phyloP scores from a whole-genome alignment of 352 stramenopile species.

The Plasmopara muralis region DNA sequence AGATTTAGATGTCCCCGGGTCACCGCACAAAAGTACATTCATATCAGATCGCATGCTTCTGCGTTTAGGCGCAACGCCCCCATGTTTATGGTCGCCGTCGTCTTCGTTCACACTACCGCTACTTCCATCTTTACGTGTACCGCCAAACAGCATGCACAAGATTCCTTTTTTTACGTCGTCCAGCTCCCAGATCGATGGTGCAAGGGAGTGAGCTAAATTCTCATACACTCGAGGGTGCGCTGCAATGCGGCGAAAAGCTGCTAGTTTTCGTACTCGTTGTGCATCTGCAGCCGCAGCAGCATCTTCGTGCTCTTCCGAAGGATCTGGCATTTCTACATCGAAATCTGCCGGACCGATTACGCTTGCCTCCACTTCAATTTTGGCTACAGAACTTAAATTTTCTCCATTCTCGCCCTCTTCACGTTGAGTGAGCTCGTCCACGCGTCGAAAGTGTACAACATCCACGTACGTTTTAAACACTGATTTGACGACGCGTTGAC shows the following conservation, averaged over 20 bases:
- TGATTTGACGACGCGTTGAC: constrained; percentile 91
- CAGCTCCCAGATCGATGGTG: constrained; percentile 90
- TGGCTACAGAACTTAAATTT: constrained; percentile 4
- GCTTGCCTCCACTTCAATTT: constrained; percentile 14
- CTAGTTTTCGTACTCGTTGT: constrained; percentile 44
- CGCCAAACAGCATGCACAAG: constrained; percentile 98
- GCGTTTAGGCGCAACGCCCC: constrained; percentile 32
- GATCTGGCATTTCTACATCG: constrained; percentile 31
- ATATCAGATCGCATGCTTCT: constrained; percentile 93
- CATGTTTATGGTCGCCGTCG: constrained; percentile 26
- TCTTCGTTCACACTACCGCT: constrained; percentile 40
- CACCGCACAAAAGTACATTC: constrained; percentile 97
- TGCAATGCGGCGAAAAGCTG: constrained; percentile 68
- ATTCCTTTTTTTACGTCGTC: constrained; percentile 99
- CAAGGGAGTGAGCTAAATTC: constrained; percentile 73
- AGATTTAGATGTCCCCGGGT: constrained; percentile 97
- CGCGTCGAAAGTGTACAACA: constrained; percentile 96
- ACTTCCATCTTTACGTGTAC: constrained; percentile 81
- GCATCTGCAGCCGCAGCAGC: constrained; percentile 42
- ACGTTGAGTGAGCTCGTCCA: constrained; percentile 69
- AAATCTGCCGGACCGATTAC: constrained; percentile 28
- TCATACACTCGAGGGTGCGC: constrained; percentile 77
- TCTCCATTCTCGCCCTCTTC: constrained; percentile 30
- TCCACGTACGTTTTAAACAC: constrained; percentile 99
- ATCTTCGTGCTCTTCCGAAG: constrained; percentile 31